phyloP scores from a whole-genome alignment of 2,329 filamentous ascomycete genomes.

The Colletotrichum nymphaeae region DNA sequence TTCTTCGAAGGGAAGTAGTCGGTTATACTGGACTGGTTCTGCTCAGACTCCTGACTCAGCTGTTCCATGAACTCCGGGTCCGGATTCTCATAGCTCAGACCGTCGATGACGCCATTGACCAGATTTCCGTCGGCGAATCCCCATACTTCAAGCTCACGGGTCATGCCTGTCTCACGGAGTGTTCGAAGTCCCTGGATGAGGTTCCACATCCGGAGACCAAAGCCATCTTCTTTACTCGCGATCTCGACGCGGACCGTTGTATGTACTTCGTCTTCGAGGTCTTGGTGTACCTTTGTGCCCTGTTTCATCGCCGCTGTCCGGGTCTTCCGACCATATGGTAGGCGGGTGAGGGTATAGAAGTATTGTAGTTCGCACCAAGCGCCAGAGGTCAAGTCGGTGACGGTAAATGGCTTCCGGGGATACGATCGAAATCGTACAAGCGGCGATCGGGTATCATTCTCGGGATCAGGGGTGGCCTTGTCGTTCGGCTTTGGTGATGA shows the following conservation, averaged over 20 bases:
- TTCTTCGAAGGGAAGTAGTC: slow-evolving; percentile 51
- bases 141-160: slow-evolving; percentile 86
- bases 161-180: slow-evolving; percentile 76
- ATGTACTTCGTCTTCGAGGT: slow-evolving; percentile 87
- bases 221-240: slow-evolving; percentile 80
- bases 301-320: slow-evolving; percentile 85
- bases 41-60: slow-evolving; percentile 51
- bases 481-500: slow-evolving; percentile 37
- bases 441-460: slow-evolving; percentile 62
- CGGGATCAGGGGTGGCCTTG: slow-evolving; percentile 34
- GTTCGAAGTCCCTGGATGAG: slow-evolving; percentile 86
- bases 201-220: slow-evolving; percentile 90
- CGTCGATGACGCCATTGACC: slow-evolving; percentile 91
- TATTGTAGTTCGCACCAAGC: slow-evolving; percentile 98
- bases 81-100: slow-evolving; percentile 81
- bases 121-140: slow-evolving; percentile 84
- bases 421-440: slow-evolving; percentile 82
- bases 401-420: slow-evolving; percentile 83
- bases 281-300: slow-evolving; percentile 83
- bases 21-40: slow-evolving; percentile 52
- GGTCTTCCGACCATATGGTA: slow-evolving; percentile 77
- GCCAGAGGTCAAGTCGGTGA: slow-evolving; percentile 88
- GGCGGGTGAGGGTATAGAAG: slow-evolving; percentile 83
- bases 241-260: slow-evolving; percentile 79
- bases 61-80: slow-evolving; percentile 76